phyloP scores from a whole-genome alignment of 805 yeast genomes.

The Candida namnaoensis region DNA sequence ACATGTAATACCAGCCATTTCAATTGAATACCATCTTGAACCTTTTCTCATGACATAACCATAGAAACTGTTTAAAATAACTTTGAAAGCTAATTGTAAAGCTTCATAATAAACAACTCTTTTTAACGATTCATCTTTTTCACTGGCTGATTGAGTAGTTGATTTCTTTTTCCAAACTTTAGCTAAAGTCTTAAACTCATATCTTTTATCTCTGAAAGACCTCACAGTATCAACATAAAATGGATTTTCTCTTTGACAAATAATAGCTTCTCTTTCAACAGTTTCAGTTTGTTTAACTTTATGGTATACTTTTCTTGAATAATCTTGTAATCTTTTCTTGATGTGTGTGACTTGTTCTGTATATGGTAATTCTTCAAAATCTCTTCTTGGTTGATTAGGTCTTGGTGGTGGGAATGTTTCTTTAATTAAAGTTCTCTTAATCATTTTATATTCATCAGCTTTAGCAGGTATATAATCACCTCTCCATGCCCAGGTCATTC shows the following conservation, averaged over 20 bases:
- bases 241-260: conserved; percentile 96
- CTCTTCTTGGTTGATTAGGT: conserved; percentile 46
- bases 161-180: conserved; percentile 89
- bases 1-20: conserved; percentile 99
- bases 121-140: conserved; percentile 85
- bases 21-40: conserved; percentile 98
- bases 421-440: conserved; percentile 70
- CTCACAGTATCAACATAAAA: conserved; percentile 93
- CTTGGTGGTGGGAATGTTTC: conserved; percentile 65
- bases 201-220: conserved; percentile 90
- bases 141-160: conserved; percentile 40
- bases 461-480: conserved; percentile 93
- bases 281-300: conserved; percentile 75
- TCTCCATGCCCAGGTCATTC: conserved; percentile 96
- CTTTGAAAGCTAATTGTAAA: conserved; percentile 92
- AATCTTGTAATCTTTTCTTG: conserved; percentile 73
- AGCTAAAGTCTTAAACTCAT: conserved; percentile 88
- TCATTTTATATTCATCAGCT: conserved; percentile 85
- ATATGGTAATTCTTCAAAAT: conserved; percentile 70
- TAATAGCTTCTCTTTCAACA: conserved; percentile 83
- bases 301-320: conserved; percentile 79
- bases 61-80: conserved; percentile 90
- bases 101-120: conserved; percentile 94
- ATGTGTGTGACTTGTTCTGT: conserved; percentile 69
- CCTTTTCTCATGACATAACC: conserved; percentile 99